A percentile compares a stretch with the other conserved stretches of the same genome.
These are phyloP conservation scores for Mycena belliarum DNA, from an alignment of 768 basidiomycete species.

Conservation along the genomic window DNA sequence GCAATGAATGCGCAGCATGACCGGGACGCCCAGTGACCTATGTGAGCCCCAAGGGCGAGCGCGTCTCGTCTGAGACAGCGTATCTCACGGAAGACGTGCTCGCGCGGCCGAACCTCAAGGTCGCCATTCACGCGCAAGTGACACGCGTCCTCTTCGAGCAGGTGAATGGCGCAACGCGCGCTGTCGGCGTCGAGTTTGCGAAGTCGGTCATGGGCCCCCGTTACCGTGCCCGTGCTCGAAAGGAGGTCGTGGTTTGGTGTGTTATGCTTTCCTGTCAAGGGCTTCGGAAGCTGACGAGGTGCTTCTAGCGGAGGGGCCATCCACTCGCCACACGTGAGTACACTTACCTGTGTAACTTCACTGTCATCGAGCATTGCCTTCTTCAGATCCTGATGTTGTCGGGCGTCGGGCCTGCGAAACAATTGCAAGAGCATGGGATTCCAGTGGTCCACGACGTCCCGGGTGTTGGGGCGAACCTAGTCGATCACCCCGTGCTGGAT, in stretches of 20 bases:
- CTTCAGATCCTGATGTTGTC: constrained; percentile 67
- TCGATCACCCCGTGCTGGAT: constrained; percentile 69
- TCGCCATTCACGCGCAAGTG: constrained; percentile 56
- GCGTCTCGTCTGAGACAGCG: constrained; percentile 65
- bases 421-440: constrained; percentile 57
- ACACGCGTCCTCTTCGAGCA: constrained; percentile 60
- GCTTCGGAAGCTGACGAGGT: background rate
- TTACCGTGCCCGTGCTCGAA: constrained; percentile 50
- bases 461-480: constrained; percentile 72
- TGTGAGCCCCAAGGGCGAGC: constrained; percentile 48
- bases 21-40: constrained; percentile 60
- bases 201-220: constrained; percentile 34
- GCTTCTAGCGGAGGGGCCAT: constrained; percentile 45
- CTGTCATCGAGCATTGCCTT: background rate
- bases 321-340: constrained; percentile 54
- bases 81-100: constrained; percentile 70
- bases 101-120: constrained; percentile 62
- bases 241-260: constrained; percentile 65
- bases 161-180: constrained; percentile 40
- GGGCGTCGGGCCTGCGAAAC: constrained; percentile 69
- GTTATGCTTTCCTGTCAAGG: constrained; percentile 22
- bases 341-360: background rate
- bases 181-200: constrained; percentile 64
- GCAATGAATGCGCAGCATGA: background rate
- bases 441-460: constrained; percentile 64